phyloP scores from a whole-genome alignment of 768 basidiomycete species.

The Scleroderma citrinum region DNA sequence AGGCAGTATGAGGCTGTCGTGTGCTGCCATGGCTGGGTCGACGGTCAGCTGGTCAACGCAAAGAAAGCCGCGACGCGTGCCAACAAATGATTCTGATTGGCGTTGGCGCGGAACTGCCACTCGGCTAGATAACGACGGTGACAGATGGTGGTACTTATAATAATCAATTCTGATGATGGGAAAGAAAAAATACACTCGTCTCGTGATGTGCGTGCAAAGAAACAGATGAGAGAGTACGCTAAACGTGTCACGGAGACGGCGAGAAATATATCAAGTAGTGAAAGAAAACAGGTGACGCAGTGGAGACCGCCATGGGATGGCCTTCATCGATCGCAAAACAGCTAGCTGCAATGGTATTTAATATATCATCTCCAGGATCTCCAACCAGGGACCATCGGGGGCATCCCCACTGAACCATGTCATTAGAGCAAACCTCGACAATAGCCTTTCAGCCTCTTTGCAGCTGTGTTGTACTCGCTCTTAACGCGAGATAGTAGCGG shows the following conservation, averaged over 20 bases:
- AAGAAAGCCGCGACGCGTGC: constrained; percentile 2
- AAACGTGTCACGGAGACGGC: constrained; percentile 9
- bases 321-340: too few relatives aligned
- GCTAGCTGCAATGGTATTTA: too few relatives aligned
- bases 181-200: constrained; percentile 19
- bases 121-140: not conserved
- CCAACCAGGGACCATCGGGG: not conserved
- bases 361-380: too few relatives aligned
- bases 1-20: constrained; percentile 34
- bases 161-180: too few relatives aligned
- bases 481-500: constrained; percentile 54
- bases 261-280: constrained; percentile 7
- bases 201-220: constrained; percentile 16
- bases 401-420: not conserved
- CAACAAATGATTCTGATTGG: too few relatives aligned
- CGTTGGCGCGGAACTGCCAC: not conserved
- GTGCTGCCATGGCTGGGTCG: constrained; percentile 6
- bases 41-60: too few relatives aligned
- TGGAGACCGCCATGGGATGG: constrained; percentile 6
- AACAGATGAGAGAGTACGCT: constrained; percentile 16
- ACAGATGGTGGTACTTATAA: constrained; percentile 1
- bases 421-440: not conserved
- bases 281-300: constrained; percentile 16
- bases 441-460: constrained; percentile 54
- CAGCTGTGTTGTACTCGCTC: constrained; percentile 63